Evolutionary conservation across 257 asterid species (phyloP), one percentile per base, ranked within the genome.

Genomic region (Scutellaria galericulata): DNA sequence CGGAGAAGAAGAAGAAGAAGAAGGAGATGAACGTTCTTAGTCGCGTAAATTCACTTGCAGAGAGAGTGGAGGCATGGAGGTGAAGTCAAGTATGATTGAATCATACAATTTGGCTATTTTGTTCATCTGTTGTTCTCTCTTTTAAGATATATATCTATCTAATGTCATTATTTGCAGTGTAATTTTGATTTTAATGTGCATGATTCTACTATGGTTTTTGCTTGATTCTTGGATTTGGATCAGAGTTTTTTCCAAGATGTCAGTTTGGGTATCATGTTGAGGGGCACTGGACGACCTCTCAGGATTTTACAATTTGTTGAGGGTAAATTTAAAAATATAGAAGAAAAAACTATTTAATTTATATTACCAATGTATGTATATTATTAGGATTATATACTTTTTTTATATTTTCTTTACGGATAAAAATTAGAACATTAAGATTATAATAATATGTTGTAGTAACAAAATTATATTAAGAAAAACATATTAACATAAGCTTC

Each of bases 31-130:
- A 77, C 57, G 75, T 75, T 65, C 42, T 85, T 44, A 78, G 90
- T 54, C 85, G 90, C 8, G 70, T 85, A 24, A 89, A 86, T 82
- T 83, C 92, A 6, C 75, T 61, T 14, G 56, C 88, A 7, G 98
- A 83, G 54, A 76, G 86, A 62, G 84, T 78, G 64, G 96, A 85
- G 77, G 82, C 90, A 3, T 92, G 98, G 96, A 85, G 91, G 54
- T 92, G 91, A 92, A 64, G 66, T 14, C 13, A 63, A 3, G 52
- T 37, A 31, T 31, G 37, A 31, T 31, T 31, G 69, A 56, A 10
- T 63, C 35, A 46, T 53, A 51, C 41, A 73, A 31, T 56, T 61
- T 76, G 75, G 78, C 45, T 54, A 13, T 8, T 40, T 31, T 64
- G 66, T 57, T 56, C 39, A 10, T 71, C 54, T 77, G 22, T 51